Conservation (phyloP, 495 filamentous ascomycete genomes). For the Eremomyces bilateralis region DNA sequence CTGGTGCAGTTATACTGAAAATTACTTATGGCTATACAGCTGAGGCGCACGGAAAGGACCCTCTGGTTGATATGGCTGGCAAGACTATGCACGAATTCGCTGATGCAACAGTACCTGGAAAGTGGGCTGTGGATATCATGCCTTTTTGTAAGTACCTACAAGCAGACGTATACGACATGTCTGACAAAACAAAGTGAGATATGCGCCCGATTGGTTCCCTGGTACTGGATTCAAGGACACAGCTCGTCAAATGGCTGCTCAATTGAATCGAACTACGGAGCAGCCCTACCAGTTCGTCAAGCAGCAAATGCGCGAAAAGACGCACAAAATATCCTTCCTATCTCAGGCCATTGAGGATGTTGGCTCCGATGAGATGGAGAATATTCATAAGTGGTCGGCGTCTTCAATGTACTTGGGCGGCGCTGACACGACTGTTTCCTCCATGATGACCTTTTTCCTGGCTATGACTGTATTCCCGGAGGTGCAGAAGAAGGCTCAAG, state of each 20-base stretch:
- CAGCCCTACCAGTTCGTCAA: constrained; percentile 25
- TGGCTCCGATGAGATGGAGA: constrained; percentile 14
- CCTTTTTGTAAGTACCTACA: constrained; percentile 16
- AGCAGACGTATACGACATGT: neutral
- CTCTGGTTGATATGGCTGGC: constrained; percentile 21
- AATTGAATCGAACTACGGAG: constrained; percentile 6
- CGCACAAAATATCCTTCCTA: constrained; percentile 20
- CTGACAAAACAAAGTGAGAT: neutral
- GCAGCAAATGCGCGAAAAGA: constrained; percentile 20
- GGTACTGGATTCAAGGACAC: constrained; percentile 24
- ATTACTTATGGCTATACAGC: constrained; percentile 28
- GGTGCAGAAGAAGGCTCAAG: constrained; percentile 30
- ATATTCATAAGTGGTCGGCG: constrained; percentile 24
- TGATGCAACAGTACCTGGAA: constrained; percentile 17
- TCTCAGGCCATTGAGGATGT: constrained; percentile 16
- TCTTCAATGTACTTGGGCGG: constrained; percentile 34
- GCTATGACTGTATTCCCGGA: constrained; percentile 28
- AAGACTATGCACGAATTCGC: constrained; percentile 22
- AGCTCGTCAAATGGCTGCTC: constrained; percentile 14
- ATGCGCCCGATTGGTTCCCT: constrained; percentile 25
- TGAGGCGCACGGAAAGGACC: constrained; percentile 21
- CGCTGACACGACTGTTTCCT: constrained; percentile 29
- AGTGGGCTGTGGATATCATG: constrained; percentile 24
- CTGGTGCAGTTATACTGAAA: constrained; percentile 25
- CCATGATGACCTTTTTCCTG: constrained; percentile 22